These are phyloP conservation scores for Mycosphaerella sp. DNA, from an alignment of 2,329 filamentous ascomycete species.

Conservation along the genomic window DNA sequence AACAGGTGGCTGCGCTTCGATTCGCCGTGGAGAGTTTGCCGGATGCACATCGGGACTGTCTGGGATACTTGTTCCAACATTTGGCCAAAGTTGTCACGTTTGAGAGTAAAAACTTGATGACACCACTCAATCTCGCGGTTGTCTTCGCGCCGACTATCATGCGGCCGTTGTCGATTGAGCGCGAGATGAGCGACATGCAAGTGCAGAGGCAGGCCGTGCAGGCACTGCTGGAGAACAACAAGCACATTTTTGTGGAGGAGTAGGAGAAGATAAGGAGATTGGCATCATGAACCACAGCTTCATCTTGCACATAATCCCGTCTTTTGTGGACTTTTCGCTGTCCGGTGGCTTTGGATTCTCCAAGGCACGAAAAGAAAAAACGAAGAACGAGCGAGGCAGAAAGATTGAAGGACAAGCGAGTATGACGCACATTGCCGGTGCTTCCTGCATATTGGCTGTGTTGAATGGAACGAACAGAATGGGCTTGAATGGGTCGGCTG, in stretches of 20 bases:
- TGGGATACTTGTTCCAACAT: constrained; percentile 93
- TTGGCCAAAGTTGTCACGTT: constrained; percentile 76
- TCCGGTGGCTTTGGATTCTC: background rate
- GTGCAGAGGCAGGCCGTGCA: constrained; percentile 88
- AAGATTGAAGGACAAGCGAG: no score
- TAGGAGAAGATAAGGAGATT: background rate
- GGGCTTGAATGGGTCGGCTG: background rate
- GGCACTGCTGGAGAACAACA: constrained; percentile 85
- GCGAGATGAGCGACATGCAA: constrained; percentile 95
- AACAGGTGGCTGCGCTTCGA: constrained; percentile 65
- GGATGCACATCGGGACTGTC: constrained; percentile 74
- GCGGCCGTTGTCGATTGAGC: constrained; percentile 80
- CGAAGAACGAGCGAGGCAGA: no score
- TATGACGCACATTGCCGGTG: background rate
- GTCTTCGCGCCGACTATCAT: constrained; percentile 98
- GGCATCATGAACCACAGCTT: background rate
- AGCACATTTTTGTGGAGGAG: constrained; percentile 59
- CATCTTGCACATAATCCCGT: background rate
- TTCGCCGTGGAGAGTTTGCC: constrained; percentile 73
- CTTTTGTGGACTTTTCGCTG: background rate
- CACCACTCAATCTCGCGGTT: constrained; percentile 88
- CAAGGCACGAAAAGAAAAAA: no score
- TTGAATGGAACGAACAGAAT: background rate
- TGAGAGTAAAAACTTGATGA: constrained; percentile 90
- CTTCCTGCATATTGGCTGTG: background rate